Evolutionary conservation across 768 basidiomycete genomes (phyloP).

Genomic region (Xanthoconium purpureum): DNA sequence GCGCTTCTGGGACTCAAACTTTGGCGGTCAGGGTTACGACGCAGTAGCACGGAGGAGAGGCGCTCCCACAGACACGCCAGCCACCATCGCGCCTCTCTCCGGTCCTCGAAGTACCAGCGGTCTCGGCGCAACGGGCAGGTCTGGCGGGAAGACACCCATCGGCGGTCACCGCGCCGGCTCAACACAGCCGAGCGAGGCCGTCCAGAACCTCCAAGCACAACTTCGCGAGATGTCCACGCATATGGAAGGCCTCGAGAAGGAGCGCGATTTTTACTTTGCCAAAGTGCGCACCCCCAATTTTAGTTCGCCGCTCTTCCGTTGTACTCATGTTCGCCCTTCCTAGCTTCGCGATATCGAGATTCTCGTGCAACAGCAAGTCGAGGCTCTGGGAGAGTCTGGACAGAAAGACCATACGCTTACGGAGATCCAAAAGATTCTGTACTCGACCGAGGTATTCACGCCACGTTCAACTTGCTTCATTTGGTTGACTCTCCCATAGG

Average conservation of each 20-base stretch:
- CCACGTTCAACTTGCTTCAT: neutral
- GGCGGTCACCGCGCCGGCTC: constrained; percentile 65
- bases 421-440: constrained; percentile 89
- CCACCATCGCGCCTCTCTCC: constrained; percentile 68
- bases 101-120: constrained; percentile 39
- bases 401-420: constrained; percentile 60
- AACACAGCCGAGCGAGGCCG: constrained; percentile 61
- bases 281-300: constrained; percentile 56
- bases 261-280: constrained; percentile 97
- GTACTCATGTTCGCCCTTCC: neutral
- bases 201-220: constrained; percentile 70
- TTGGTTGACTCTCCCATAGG: constrained; percentile 45
- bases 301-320: constrained; percentile 2
- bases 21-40: constrained; percentile 84
- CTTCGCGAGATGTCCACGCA: constrained; percentile 77
- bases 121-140: constrained; percentile 39
- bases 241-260: constrained; percentile 92
- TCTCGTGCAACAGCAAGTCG: constrained; percentile 77
- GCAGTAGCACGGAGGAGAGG: constrained; percentile 79
- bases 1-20: constrained; percentile 93
- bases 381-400: constrained; percentile 53
- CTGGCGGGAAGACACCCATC: constrained; percentile 73
- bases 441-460: constrained; percentile 84
- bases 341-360: constrained; percentile 97
- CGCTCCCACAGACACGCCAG: constrained; percentile 69